Percentiles rank a stretch among this genome's conserved stretches.
phyloP scores from a whole-genome alignment of 192 early-diverging fungal species.

The Gryganskiella cystojenkinii region DNA sequence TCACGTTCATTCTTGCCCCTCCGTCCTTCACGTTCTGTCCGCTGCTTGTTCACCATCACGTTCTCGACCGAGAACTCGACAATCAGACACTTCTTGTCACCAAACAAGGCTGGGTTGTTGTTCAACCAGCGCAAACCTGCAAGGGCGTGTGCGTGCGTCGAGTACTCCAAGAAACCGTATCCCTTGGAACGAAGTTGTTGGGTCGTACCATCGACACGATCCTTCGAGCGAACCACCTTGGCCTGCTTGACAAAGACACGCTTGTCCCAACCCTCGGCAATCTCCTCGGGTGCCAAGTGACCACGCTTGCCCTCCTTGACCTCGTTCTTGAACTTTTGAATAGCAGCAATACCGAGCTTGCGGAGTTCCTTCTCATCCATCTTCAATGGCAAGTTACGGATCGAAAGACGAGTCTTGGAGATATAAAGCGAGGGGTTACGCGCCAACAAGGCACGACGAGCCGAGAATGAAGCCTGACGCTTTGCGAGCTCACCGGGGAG shows the following conservation, averaged over 20 bases:
- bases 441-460: constrained; percentile 82
- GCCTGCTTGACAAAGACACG: constrained; percentile 73
- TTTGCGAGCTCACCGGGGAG: constrained; percentile 81
- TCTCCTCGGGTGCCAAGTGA: constrained; percentile 68
- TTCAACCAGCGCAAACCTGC: constrained; percentile 93
- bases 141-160: constrained; percentile 87
- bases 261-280: constrained; percentile 73
- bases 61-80: constrained; percentile 96
- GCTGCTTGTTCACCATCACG: constrained; percentile 76
- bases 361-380: constrained; percentile 80
- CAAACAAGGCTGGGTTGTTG: constrained; percentile 77
- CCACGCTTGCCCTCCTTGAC: constrained; percentile 68
- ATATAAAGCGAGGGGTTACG: constrained; percentile 92
- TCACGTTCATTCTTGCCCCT: constrained; percentile 8
- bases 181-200: constrained; percentile 81
- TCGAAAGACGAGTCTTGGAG: constrained; percentile 88
- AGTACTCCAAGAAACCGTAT: constrained; percentile 95
- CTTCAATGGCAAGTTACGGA: constrained; percentile 83
- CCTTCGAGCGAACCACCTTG: constrained; percentile 84
- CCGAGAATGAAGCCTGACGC: constrained; percentile 83
- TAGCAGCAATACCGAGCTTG: constrained; percentile 64
- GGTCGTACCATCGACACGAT: constrained; percentile 80
- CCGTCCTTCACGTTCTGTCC: constrained; percentile 52
- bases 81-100: constrained; percentile 78
- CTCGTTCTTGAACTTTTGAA: constrained; percentile 82